These are phyloP conservation scores for Blastobotrys peoriensis DNA, from an alignment of 805 yeast species.

Conservation along the genomic window DNA sequence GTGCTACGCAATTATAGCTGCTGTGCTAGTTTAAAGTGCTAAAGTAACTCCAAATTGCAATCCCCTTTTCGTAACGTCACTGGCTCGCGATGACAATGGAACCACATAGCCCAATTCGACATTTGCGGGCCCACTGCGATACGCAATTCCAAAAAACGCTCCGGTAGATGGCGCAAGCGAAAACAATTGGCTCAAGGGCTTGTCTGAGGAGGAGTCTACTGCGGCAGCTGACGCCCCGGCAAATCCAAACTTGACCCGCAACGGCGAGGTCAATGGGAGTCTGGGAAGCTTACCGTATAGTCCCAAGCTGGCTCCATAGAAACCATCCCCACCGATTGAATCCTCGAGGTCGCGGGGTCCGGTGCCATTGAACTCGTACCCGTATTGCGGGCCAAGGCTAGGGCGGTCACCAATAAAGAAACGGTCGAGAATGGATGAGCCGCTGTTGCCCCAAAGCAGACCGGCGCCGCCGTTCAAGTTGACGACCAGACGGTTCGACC, in stretches of 20 bases:
- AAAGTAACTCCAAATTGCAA: slow-evolving; percentile 43
- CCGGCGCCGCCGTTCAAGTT: slow-evolving; percentile 10
- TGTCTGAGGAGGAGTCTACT: slow-evolving; percentile 17
- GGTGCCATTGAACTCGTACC: slow-evolving; percentile 58
- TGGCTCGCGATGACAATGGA: slow-evolving; percentile 44
- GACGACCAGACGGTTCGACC: slow-evolving; percentile 18
- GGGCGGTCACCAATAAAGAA: slow-evolving; percentile 66
- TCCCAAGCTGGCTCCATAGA: slow-evolving; percentile 47
- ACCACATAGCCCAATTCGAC: slow-evolving; percentile 57
- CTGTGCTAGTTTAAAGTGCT: not conserved
- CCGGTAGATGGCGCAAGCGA: slow-evolving; percentile 38
- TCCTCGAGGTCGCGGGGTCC: slow-evolving; percentile 54
- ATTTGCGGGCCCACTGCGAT: slow-evolving; percentile 53
- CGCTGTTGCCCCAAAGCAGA: slow-evolving; percentile 17
- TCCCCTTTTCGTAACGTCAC: slow-evolving; percentile 48
- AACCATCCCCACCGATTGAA: slow-evolving; percentile 63
- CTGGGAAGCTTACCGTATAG: slow-evolving; percentile 58
- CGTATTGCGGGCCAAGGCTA: slow-evolving; percentile 38
- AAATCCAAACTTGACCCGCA: slow-evolving; percentile 56
- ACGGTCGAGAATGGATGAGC: slow-evolving; percentile 61
- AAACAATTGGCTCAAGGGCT: slow-evolving; percentile 14
- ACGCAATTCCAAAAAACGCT: slow-evolving; percentile 51
- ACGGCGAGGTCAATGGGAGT: slow-evolving; percentile 36
- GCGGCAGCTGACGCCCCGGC: slow-evolving; percentile 54
- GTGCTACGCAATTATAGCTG: too few relatives aligned